Conservation (phyloP, 2,329 filamentous ascomycete genomes). For the Knufia petricola region DNA sequence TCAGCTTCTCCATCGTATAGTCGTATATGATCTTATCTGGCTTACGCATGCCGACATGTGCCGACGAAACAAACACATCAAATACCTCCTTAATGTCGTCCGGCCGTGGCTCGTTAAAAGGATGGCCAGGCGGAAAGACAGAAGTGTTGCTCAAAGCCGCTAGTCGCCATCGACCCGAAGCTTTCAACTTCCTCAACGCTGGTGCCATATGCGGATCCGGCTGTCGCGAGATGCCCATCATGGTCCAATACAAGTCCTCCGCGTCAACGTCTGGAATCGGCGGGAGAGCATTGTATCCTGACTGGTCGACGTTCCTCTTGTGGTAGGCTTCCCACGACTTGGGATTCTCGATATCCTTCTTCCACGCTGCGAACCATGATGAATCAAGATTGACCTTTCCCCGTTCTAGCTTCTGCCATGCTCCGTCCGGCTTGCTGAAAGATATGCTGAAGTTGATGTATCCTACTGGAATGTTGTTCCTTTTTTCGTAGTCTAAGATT, state of each 20-base stretch:
- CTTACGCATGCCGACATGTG: slow-evolving; percentile 79
- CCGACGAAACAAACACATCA: slow-evolving; percentile 78
- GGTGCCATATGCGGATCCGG: slow-evolving; percentile 86
- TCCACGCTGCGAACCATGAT: slow-evolving; percentile 67
- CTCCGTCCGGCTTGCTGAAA: slow-evolving; percentile 63
- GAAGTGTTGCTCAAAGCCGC: slow-evolving; percentile 86
- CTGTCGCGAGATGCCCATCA: slow-evolving; percentile 65
- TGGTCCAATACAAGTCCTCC: slow-evolving; percentile 74
- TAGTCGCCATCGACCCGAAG: slow-evolving; percentile 57
- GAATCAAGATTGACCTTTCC: slow-evolving; percentile 69
- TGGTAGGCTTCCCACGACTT: slow-evolving; percentile 58
- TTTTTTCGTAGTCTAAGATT: slow-evolving; percentile 80
- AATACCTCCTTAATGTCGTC: slow-evolving; percentile 60
- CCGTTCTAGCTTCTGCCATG: slow-evolving; percentile 81
- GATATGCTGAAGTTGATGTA: slow-evolving; percentile 91
- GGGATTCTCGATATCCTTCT: slow-evolving; percentile 58
- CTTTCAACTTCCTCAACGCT: slow-evolving; percentile 60
- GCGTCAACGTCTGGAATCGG: slow-evolving; percentile 64
- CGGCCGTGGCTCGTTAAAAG: slow-evolving; percentile 46
- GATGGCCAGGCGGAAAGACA: slow-evolving; percentile 68
- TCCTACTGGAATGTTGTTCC: slow-evolving; percentile 66
- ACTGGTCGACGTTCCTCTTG: slow-evolving; percentile 25
- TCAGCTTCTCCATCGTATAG: slow-evolving; percentile 57
- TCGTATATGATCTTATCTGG: slow-evolving; percentile 75
- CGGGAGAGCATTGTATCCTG: slow-evolving; percentile 36